A percentile compares a stretch with the other conserved stretches of the same genome.
phyloP scores from a whole-genome alignment of 2,329 filamentous ascomycete species.

The Thielaviopsis musarum region DNA sequence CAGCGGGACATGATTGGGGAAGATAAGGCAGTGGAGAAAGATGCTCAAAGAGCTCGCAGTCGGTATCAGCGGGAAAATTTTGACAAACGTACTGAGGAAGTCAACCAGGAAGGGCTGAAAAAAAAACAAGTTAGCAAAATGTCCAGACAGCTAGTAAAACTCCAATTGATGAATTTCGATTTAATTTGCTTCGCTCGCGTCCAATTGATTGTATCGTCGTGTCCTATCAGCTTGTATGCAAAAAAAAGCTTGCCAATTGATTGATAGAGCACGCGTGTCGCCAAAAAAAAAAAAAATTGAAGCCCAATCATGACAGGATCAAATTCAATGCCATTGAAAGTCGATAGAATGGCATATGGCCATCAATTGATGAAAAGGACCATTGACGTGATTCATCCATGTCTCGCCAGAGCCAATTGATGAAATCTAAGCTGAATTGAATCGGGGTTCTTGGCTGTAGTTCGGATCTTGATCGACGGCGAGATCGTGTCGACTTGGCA shows the following conservation, averaged over 20 bases:
- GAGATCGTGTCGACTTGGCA: neutral
- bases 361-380: neutral
- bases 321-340: neutral
- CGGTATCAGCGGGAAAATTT: neutral
- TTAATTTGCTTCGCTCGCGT: neutral
- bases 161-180: neutral
- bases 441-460: neutral
- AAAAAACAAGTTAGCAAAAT: conserved; percentile 21
- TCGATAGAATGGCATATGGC: neutral
- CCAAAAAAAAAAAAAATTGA: neutral
- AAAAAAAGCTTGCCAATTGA: neutral
- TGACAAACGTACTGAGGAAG: conserved; percentile 78
- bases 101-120: conserved; percentile 82
- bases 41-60: neutral
- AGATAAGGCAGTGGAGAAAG: neutral
- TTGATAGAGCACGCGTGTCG: neutral
- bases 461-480: neutral
- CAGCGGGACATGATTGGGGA: neutral
- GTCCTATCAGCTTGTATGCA: neutral
- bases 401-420: neutral
- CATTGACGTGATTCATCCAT: neutral
- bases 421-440: neutral
- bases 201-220: neutral
- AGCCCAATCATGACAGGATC: neutral
- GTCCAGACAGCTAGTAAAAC: neutral